A percentile compares a stretch with the other conserved stretches of the same genome.
These are phyloP conservation scores for Eucalyptus curtisii DNA, from an alignment of 345 rosid species.

Conservation along the genomic window DNA sequence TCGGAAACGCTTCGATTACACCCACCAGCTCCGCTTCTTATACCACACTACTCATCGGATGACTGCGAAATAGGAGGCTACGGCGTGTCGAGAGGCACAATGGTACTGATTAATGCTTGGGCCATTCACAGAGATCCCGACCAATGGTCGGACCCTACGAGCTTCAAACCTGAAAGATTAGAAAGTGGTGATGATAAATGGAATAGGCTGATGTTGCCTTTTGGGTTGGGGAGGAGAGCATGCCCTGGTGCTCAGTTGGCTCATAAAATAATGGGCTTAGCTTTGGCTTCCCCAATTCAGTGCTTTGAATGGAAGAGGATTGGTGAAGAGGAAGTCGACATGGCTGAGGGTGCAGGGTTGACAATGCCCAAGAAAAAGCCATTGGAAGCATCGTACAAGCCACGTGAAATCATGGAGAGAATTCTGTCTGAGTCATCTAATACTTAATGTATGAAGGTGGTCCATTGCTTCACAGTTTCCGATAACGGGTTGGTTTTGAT, in stretches of 20 bases:
- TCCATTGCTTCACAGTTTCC: neutral
- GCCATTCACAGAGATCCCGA: neutral
- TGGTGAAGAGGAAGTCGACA: slow-evolving; percentile 18
- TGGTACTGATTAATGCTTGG: neutral
- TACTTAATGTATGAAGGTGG: neutral
- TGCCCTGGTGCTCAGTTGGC: slow-evolving; percentile 15
- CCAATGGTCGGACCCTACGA: neutral
- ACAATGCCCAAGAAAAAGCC: slow-evolving; percentile 35
- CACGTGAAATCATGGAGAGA: neutral
- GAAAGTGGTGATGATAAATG: neutral
- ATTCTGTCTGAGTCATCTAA: neutral
- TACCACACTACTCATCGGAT: neutral
- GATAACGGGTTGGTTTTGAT: neutral
- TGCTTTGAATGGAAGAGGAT: slow-evolving; percentile 45
- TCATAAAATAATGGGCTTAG: neutral
- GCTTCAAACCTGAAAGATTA: neutral
- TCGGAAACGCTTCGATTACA: slow-evolving; percentile 2
- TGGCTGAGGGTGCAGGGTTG: slow-evolving; percentile 29
- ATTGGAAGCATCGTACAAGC: slow-evolving; percentile 17
- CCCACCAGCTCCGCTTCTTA: neutral
- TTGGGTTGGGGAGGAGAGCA: slow-evolving; percentile 17
- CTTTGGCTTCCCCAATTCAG: slow-evolving; percentile 31
- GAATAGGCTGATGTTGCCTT: neutral
- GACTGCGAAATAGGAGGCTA: neutral
- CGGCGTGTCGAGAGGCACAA: neutral